Evolutionary conservation across 108 stramenopile species (phyloP), one percentile per base, ranked within the genome.

Genomic region (Cyclostephanos tholiformis): DNA sequence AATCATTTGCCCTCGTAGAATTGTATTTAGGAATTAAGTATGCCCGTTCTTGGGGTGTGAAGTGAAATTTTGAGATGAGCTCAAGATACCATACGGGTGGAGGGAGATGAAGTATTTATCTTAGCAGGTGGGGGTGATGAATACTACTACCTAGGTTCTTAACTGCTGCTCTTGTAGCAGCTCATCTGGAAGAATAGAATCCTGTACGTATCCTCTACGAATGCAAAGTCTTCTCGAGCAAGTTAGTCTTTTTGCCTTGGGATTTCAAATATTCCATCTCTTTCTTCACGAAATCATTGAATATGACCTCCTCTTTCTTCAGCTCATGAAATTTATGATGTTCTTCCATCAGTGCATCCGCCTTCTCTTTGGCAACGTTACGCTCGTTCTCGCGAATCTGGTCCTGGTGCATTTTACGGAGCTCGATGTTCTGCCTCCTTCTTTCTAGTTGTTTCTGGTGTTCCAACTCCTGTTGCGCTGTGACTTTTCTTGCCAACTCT

Each of bases 251-350:
- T 52, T 84, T 80, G 2, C 83, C 83, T 61, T 62, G 36, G 20
- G 20, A 22, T 67, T 69, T 69, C 46, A 84, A 77, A 16, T 59
- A 58, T 30, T 80, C 55, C 1, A 84, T 77, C 57, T 84, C 83
- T 26, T 65, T 65, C 14, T 14, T 36, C 3, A 69, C 79, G 41
- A 84, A 84, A 20, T 76, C 58, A 29, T 65, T 64, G 63, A 84
- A 84, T 0, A 81, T 44, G 26, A 76, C 79, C 41, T 84, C 71
- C 62, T 84, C 83, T 13, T 67, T 49, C 44, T 79, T 68, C n/a
- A 83, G n/a, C 50, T 72, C 29, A 7, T 74, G 43, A 57, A 69
- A 44, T 30, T 67, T 71, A 32, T 83, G 58, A 5, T 78, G 60
- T 30, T 83, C 77, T 65, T 79, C 53, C 27, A 57, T 20, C 50